Evolutionary conservation across 306 rosid genomes (phyloP).

Genomic region (Phaseolus lunatus): DNA sequence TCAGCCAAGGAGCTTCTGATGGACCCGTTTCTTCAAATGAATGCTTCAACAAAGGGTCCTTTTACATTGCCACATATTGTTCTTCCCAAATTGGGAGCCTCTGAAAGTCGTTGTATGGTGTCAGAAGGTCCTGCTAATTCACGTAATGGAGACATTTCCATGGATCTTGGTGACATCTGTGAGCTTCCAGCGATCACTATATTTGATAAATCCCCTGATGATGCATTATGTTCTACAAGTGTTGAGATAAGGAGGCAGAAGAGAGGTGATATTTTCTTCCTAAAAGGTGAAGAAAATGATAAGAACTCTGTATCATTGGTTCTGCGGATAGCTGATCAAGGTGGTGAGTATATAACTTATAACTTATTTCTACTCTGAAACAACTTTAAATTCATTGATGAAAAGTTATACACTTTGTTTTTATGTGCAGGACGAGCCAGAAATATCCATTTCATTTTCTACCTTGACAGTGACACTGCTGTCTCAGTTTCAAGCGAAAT

Average conservation of each 20-base stretch:
- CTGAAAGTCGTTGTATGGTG: conserved; percentile 1
- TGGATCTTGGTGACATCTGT: conserved; percentile 39
- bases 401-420: not conserved
- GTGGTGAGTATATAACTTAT: not conserved
- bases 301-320: not conserved
- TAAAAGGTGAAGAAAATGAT: conserved; percentile 19
- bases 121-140: conserved; percentile 31
- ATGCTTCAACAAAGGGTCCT: not conserved
- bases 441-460: conserved; percentile 19
- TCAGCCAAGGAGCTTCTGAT: conserved; percentile 23
- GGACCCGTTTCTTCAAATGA: conserved; percentile 8
- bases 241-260: conserved; percentile 53
- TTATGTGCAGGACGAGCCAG: conserved; percentile 7
- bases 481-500: conserved; percentile 19
- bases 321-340: conserved; percentile 4
- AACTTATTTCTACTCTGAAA: not conserved
- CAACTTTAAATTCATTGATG: not conserved
- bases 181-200: conserved; percentile 43
- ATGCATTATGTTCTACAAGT: conserved; percentile 22
- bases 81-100: conserved; percentile 14
- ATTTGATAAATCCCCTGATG: conserved; percentile 32
- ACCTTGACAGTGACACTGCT: conserved; percentile 6
- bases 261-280: conserved; percentile 40
- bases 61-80: conserved; percentile 1
- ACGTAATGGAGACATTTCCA: conserved; percentile 34